Base-by-base conservation (phyloP, 495 filamentous ascomycete species). In the Trichoderma erinaceum region DNA sequence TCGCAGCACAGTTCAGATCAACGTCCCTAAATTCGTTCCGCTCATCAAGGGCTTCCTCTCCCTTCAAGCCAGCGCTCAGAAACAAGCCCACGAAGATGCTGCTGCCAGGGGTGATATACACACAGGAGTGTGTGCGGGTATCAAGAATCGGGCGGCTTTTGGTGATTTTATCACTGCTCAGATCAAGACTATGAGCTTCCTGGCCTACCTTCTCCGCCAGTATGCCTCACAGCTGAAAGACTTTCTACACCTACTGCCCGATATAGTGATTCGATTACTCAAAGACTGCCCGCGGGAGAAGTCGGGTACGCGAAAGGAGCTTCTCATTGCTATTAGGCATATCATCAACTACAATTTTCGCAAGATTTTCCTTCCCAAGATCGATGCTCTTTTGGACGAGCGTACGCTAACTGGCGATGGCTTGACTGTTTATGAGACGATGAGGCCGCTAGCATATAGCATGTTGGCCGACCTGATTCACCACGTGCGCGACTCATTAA, bases 291-390 rank as follows among this genome's bases (percentile, higher is more conserved):
- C 96, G 0, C 83, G 93, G 61, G 94, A 97, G 76, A 94, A 96
- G 71, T 97, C 94, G 0, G 89, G 90, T 21, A 92, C 95, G 4
- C 83, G 96, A 35, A 99, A 98, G 77, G 96, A 99, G 78, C 82
- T 99, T 21, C 78, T 99, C 21, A 96, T 99, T 35, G 96, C 95
- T 0, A 98, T 98, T 69, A 86, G 96, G 16, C 96, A 99, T 73
- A 98, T 97, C 71, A 97, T 98, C 78, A 99, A 99, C 76, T 98
- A 97, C 80, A 97, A 97, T 74, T 98, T 97, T 70, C 83, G 96
- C 66, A 95, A 91, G 74, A 97, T 99, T 25, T 99, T 98, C 76
- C 80, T 97, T 38, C 88, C 87, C 46, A 96, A 94, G 77, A 97
- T 99, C 73, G 92, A 97, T 72, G 92, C 97, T 73, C 85, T 99